phyloP scores from a whole-genome alignment of 2,329 filamentous ascomycete genomes.

The Gremmenia infestans region DNA sequence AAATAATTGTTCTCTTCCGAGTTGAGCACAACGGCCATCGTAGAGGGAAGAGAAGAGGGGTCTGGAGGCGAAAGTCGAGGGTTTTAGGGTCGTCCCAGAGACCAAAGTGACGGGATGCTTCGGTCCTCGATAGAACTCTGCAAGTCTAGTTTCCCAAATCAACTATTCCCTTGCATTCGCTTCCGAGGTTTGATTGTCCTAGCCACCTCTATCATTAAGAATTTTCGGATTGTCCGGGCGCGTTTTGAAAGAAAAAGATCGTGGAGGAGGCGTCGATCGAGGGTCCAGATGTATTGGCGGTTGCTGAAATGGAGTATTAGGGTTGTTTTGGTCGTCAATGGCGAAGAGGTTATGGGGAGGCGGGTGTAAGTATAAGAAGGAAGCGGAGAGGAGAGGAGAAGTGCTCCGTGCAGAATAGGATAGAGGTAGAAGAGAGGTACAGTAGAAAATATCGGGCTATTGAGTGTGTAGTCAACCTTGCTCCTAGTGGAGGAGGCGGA shows the following conservation, averaged over 20 bases:
- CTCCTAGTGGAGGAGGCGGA: too few species aligned
- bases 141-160: conserved; percentile 2
- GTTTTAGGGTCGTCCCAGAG: conserved; percentile 18
- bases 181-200: conserved; percentile 10
- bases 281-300: background rate
- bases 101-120: background rate
- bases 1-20: conserved; percentile 55
- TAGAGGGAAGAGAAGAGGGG: conserved; percentile 5
- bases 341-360: too few species aligned
- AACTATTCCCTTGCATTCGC: conserved; percentile 14
- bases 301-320: too few species aligned
- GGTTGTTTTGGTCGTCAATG: too few species aligned
- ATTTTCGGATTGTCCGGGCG: background rate
- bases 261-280: background rate
- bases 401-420: too few species aligned
- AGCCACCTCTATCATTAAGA: background rate
- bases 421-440: too few species aligned
- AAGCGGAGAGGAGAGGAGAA: too few species aligned
- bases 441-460: too few species aligned
- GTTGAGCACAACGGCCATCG: conserved; percentile 32
- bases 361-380: too few species aligned
- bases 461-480: too few species aligned
- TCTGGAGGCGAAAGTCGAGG: background rate
- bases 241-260: background rate
- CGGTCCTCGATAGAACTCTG: background rate